A percentile compares a stretch with the other conserved stretches of the same genome.
These are phyloP conservation scores for Phaffia australis DNA, from an alignment of 768 basidiomycete species.

Conservation along the genomic window DNA sequence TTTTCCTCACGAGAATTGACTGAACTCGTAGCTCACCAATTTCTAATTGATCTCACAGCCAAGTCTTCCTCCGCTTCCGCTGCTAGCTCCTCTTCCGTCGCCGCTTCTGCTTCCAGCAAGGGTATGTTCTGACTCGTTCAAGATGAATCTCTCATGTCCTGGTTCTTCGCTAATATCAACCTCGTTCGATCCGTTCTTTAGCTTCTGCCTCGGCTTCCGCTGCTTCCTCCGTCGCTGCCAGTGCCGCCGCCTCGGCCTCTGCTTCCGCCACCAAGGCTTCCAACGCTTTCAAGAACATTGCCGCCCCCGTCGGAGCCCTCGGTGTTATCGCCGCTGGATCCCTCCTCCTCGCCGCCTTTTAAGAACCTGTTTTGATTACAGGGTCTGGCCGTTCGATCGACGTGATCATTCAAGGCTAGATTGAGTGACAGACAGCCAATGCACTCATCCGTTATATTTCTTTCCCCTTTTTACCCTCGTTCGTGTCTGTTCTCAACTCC, in stretches of 20 bases:
- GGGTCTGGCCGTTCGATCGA: neutral
- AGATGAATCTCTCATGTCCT: neutral
- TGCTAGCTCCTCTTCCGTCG: neutral
- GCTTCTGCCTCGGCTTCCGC: constrained; percentile 1
- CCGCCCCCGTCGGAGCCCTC: constrained; percentile 5
- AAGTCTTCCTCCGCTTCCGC: neutral
- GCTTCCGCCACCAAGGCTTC: neutral
- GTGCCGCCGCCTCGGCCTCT: neutral
- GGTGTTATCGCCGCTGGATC: constrained; percentile 10
- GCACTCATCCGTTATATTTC: neutral
- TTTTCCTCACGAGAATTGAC: neutral
- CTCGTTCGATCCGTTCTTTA: neutral
- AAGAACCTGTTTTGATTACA: neutral
- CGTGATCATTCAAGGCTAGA: too few species aligned
- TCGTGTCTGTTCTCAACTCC: too few species aligned
- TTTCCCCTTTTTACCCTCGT: neutral
- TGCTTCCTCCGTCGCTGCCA: neutral
- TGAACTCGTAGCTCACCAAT: too few species aligned
- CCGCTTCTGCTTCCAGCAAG: neutral
- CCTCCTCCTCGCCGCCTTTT: constrained; percentile 13
- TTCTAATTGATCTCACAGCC: neutral
- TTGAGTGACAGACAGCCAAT: too few species aligned
- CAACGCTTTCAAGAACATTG: neutral
- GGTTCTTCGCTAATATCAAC: neutral
- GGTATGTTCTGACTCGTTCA: neutral